Evolutionary conservation across 1,284 basidiomycete genomes (phyloP), one percentile per base, ranked within the genome.

Genomic region (Ustilago trichophora): DNA sequence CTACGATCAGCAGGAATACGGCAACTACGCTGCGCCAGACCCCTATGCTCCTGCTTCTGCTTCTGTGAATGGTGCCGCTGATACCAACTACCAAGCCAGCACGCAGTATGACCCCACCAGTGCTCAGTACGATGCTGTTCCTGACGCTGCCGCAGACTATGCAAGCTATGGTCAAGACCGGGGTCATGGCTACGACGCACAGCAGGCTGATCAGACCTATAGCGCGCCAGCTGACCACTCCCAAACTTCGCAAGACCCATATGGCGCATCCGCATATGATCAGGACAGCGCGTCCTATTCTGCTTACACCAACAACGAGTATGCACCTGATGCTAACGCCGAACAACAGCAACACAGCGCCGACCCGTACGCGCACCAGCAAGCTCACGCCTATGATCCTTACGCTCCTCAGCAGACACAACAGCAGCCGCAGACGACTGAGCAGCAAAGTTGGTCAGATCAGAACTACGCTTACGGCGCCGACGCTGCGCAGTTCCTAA

Each of bases 31-130:
- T 32, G 27, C 52, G 19, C 24, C 18, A 12, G 49, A 66, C 22
- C 43, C 48, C 7, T 55, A 66, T n/a, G 52, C 63, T 42, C 34
- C 48, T 21, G 32, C 37, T n/a, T n/a, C n/a, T 32, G 21, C 57
- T 13, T 45, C 40, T 29, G 49, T 44, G 10, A 44, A 8, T 16
- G 29, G 21, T 6, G 26, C 4, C 16, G 34, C 34, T 3, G 31
- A 18, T n/a, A n/a, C n/a, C n/a, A n/a, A n/a, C n/a, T n/a, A n/a
- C n/a, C n/a, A n/a, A n/a, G n/a, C n/a, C n/a, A n/a, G n/a, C n/a
- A n/a, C n/a, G n/a, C n/a, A n/a, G n/a, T n/a, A n/a, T n/a, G n/a
- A n/a, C n/a, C n/a, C n/a, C n/a, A n/a, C 27, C 6, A 27, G 19
- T 35, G 33, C 35, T 4, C 44, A 53, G 43, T 48, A 53, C 35